These are phyloP conservation scores for Didymella segeticola DNA, from an alignment of 2,329 filamentous ascomycete species.

Conservation along the genomic window DNA sequence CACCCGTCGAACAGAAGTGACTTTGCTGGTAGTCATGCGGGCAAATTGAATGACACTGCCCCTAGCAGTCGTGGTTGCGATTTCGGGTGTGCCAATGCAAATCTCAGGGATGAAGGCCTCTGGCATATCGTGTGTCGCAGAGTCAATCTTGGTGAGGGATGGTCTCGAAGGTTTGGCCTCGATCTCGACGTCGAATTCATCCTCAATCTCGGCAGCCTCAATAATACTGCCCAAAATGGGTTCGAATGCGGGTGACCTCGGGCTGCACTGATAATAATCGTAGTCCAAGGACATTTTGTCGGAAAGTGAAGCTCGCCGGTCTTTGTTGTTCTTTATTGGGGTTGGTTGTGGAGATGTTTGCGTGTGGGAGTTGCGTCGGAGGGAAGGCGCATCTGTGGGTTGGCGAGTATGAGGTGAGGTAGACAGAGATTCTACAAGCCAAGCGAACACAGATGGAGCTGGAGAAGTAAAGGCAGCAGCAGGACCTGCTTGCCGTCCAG, in stretches of 20 bases:
- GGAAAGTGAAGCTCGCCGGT: conserved; percentile 4
- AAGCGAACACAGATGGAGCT: conserved; percentile 23
- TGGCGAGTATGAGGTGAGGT: conserved; percentile 25
- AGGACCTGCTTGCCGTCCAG: conserved; percentile 11
- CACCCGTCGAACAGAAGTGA: conserved; percentile 26
- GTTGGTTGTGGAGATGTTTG: conserved; percentile 12
- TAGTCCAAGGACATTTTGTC: conserved; percentile 26
- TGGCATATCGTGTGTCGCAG: conserved; percentile 16
- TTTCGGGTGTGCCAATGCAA: conserved; percentile 23
- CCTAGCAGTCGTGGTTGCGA: conserved; percentile 26
- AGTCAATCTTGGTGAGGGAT: conserved; percentile 25
- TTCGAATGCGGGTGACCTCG: conserved; percentile 29
- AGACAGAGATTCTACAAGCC: conserved; percentile 23
- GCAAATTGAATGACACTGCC: conserved; percentile 31
- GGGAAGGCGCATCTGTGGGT: conserved; percentile 9
- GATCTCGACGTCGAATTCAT: conserved; percentile 9
- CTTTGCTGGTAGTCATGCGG: conserved; percentile 25
- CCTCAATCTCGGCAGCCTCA: conserved; percentile 34
- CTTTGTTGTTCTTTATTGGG: conserved; percentile 1
- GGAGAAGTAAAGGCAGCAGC: conserved; percentile 21
- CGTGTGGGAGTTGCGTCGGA: conserved; percentile 12
- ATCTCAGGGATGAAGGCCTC: conserved; percentile 32
- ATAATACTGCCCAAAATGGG: conserved; percentile 36
- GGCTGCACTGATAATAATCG: conserved; percentile 18
- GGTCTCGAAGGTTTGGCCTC: conserved; percentile 13